Percentiles rank a stretch among this genome's conserved stretches.
Conservation (phyloP, 345 rosid genomes). For the sweet orange (Citrus sinensis) region DVS_A1.0 CM039163.1:51582501-51583000, state of each 20-base stretch:
- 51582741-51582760: neutral
- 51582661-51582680: neutral
- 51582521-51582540: slow-evolving; percentile 39
- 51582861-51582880: neutral
- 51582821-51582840: neutral
- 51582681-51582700: too few species aligned
- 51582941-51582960: too few species aligned
- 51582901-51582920: neutral
- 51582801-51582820: neutral
- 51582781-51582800: neutral
- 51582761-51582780: neutral
- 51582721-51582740: too few species aligned
- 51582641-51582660: too few species aligned
- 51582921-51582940: neutral
- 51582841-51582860: neutral
- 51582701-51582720: too few species aligned
- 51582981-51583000: neutral
- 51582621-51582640: neutral
- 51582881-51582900: neutral
- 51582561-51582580: slow-evolving; percentile 37
- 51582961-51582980: neutral
- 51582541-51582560: slow-evolving; percentile 39
- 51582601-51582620: slow-evolving; percentile 1
- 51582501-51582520: slow-evolving; percentile 47
- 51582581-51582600: neutral